Percentiles rank a stretch among this genome's conserved stretches.
Conservation (phyloP, 2,329 filamentous ascomycete species). For the Alternaria gaisen region DNA sequence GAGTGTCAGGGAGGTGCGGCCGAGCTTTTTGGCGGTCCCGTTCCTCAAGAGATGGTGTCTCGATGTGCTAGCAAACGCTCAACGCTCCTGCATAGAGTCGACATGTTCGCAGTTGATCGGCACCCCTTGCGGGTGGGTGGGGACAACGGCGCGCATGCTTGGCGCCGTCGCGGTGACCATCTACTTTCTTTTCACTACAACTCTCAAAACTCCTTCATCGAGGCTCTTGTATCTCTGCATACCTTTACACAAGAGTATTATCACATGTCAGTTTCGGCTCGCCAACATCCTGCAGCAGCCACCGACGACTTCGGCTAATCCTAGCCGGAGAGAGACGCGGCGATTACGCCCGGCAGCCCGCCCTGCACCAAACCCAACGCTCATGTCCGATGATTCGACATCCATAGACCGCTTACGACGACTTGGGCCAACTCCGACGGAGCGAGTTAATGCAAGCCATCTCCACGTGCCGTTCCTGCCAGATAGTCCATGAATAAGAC, state of each 20-base stretch:
- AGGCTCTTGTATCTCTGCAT: not conserved
- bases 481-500: conserved; percentile 12
- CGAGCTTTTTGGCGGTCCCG: not conserved
- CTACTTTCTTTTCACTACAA: not conserved
- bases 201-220: not conserved
- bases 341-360: conserved; percentile 9
- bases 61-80: not conserved
- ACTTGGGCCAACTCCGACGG: conserved; percentile 4
- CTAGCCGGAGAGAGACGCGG: conserved; percentile 6
- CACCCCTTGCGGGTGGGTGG: not conserved
- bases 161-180: not conserved
- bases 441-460: conserved; percentile 11
- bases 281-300: conserved; percentile 5
- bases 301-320: conserved; percentile 11
- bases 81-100: not conserved
- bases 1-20: not conserved
- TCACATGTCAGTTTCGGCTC: conserved; percentile 2
- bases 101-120: conserved; percentile 4
- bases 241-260: not conserved
- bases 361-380: conserved; percentile 1
- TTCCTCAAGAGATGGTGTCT: too few species aligned
- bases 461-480: conserved; percentile 1
- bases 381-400: not conserved
- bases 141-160: conserved; percentile 1
- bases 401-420: not conserved